Conservation (phyloP, 176 grass and related monocot species). For the Guadua angustifolia region DNA sequence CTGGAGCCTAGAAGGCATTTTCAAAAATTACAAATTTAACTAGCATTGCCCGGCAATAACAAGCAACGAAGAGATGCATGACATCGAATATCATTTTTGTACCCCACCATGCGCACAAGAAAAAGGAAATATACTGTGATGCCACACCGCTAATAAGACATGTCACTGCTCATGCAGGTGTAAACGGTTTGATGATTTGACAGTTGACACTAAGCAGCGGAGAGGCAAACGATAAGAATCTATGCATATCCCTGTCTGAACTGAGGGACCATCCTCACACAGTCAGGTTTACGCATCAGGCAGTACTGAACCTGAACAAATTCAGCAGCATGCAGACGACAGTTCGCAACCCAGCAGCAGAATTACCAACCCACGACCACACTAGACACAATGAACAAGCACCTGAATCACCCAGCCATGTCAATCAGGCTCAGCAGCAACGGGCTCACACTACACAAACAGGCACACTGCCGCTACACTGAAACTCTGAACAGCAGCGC, state of each 20-base stretch:
- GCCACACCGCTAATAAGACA: too few relatives aligned
- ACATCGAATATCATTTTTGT: neutral
- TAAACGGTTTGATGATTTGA: neutral
- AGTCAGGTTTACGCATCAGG: neutral
- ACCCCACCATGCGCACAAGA: neutral
- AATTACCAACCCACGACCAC: neutral
- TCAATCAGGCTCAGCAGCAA: constrained; percentile 2
- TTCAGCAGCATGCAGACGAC: neutral
- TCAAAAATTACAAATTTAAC: neutral
- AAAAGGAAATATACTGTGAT: neutral
- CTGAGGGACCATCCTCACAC: constrained; percentile 6
- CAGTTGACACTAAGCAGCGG: neutral
- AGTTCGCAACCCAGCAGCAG: neutral
- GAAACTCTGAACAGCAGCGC: constrained; percentile 12
- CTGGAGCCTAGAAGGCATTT: neutral
- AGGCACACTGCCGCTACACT: constrained; percentile 4
- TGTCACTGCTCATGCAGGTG: too few relatives aligned
- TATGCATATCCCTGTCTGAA: constrained; percentile 18
- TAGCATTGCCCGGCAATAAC: neutral
- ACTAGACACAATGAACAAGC: neutral
- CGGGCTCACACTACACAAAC: constrained; percentile 5
- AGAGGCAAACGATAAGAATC: neutral
- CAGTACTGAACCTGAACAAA: neutral
- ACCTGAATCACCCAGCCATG: neutral
- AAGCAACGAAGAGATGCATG: neutral